Percentiles rank a stretch among this genome's conserved stretches.
These are phyloP conservation scores for Phytopythium litorale DNA, from an alignment of 352 stramenopile genomes.

Conservation along the genomic window DNA sequence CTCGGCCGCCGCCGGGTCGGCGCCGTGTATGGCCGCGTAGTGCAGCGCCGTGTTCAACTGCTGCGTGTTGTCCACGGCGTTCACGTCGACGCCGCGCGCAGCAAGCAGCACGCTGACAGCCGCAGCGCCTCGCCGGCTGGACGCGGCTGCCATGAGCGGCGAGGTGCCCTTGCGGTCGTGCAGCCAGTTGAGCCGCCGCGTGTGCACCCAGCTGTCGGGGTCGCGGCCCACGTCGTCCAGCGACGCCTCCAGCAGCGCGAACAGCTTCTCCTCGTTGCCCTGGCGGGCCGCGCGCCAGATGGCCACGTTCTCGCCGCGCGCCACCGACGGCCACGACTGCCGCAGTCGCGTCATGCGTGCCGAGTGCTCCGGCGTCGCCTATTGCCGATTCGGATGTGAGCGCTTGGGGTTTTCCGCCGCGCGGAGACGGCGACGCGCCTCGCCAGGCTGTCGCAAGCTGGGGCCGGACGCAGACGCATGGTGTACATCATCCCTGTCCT, in stretches of 20 bases:
- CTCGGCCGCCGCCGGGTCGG: slow-evolving; percentile 28
- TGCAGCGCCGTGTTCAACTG: slow-evolving; percentile 47
- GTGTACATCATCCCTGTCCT: no score
- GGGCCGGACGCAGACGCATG: no score
- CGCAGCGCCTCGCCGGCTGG: slow-evolving; percentile 29
- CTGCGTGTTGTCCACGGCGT: slow-evolving; percentile 20
- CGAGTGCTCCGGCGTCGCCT: neutral
- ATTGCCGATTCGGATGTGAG: neutral
- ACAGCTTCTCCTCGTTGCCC: slow-evolving; percentile 10
- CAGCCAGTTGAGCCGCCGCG: slow-evolving; percentile 9
- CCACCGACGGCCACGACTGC: slow-evolving; percentile 1
- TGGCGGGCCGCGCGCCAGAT: slow-evolving; percentile 6
- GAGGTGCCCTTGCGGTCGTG: slow-evolving; percentile 28
- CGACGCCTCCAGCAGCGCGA: slow-evolving; percentile 19
- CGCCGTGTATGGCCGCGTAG: slow-evolving; percentile 31
- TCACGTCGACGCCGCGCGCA: slow-evolving; percentile 26
- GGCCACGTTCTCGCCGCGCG: slow-evolving; percentile 3
- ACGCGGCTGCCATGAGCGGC: slow-evolving; percentile 49
- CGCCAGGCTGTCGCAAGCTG: no score
- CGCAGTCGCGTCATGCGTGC: neutral
- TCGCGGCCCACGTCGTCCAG: slow-evolving; percentile 8
- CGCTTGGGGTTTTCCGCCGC: no score
- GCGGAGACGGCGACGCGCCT: no score
- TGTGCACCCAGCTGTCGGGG: slow-evolving; percentile 4
- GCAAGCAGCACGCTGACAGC: slow-evolving; percentile 39